Conservation (phyloP, 371 early-diverging fungal genomes). For the Syncephalastrum sp. region DNA sequence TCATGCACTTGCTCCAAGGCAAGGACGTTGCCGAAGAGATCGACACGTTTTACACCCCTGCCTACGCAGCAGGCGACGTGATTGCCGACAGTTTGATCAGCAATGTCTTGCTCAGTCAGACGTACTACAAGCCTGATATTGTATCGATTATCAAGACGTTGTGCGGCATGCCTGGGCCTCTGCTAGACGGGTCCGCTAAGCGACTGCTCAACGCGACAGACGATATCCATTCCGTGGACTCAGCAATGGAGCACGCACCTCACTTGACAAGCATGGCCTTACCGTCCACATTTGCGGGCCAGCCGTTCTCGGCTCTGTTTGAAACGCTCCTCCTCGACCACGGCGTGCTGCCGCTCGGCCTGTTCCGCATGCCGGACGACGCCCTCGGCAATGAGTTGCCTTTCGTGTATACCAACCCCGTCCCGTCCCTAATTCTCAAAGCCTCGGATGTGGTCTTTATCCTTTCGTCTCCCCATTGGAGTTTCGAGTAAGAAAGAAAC, state of each 20-base stretch:
- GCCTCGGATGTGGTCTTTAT: slow-evolving; percentile 27
- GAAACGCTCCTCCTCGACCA: slow-evolving; percentile 35
- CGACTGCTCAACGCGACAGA: slow-evolving; percentile 22
- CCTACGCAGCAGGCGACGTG: slow-evolving; percentile 54
- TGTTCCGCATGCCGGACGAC: slow-evolving; percentile 43
- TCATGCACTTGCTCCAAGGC: slow-evolving; percentile 41
- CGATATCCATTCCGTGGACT: slow-evolving; percentile 22
- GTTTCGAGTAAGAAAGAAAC: not conserved
- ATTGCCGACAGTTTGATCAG: slow-evolving; percentile 43
- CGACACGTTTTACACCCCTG: slow-evolving; percentile 40
- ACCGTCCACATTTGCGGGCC: slow-evolving; percentile 36
- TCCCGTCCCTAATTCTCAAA: slow-evolving; percentile 37
- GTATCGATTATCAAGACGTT: slow-evolving; percentile 50
- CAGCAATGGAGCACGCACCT: slow-evolving; percentile 16
- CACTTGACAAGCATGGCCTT: slow-evolving; percentile 38
- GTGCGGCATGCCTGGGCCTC: slow-evolving; percentile 50
- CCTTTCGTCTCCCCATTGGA: slow-evolving; percentile 10
- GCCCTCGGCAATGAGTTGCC: slow-evolving; percentile 46
- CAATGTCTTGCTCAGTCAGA: slow-evolving; percentile 48
- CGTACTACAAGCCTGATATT: slow-evolving; percentile 53
- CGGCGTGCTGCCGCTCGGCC: slow-evolving; percentile 43
- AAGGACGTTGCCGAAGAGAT: slow-evolving; percentile 37
- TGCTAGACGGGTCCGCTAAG: slow-evolving; percentile 20
- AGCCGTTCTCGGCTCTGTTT: slow-evolving; percentile 40
- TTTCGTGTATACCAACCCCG: slow-evolving; percentile 57